Base-by-base conservation (phyloP, 129 eudicot species). In the Pulicaria dysenterica region DNA sequence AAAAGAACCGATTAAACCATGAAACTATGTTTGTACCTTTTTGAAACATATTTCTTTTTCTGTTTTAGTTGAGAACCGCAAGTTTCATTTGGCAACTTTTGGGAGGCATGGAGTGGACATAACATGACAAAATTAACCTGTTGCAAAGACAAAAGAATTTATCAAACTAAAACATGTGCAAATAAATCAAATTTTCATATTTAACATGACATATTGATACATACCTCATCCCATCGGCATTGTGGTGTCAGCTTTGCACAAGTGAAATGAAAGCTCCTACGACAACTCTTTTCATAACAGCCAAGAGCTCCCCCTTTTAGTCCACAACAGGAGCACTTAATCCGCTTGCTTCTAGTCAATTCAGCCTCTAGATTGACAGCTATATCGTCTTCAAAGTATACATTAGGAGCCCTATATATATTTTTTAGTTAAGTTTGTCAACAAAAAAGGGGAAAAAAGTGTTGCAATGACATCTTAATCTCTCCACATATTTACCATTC, bases 101-200 rank as follows among this genome's bases (percentile, higher is more conserved):
- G 84, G 40, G 88, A 83, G 8, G 85, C 85, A 76, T 95, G 99
- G 64, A 83, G 80, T 62, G 99, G 99, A 74, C 99, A 95, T 64
- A 95, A 73, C 89, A 91, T 86, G 46, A 95, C 99, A 88, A 91
- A 95, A 72, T 95, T 89, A 43, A 91, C 96, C 99, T 95, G 88
- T 49, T 45, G 59, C 38, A 41, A 69, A 60, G 42, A 70, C 2
- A 36, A 47, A 4, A 6, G 2, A 38, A 7, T 8, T 40, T 3
- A 36, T 8, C 42, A 11, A 11, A 3, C 45, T n/a, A 7, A 37
- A 17, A 13, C 6, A 24, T 64, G n/a, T 16, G 46, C 11, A 3
- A 0, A 4, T 42, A 31, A 39, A 24, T 24, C 5, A 11, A 8
- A 4, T 78, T 24, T 46, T 60, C 19, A 3, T 42, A 55, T 31